These are phyloP conservation scores for Emergomyces orientalis DNA, from an alignment of 2,329 filamentous ascomycete species.

Conservation along the genomic window DNA sequence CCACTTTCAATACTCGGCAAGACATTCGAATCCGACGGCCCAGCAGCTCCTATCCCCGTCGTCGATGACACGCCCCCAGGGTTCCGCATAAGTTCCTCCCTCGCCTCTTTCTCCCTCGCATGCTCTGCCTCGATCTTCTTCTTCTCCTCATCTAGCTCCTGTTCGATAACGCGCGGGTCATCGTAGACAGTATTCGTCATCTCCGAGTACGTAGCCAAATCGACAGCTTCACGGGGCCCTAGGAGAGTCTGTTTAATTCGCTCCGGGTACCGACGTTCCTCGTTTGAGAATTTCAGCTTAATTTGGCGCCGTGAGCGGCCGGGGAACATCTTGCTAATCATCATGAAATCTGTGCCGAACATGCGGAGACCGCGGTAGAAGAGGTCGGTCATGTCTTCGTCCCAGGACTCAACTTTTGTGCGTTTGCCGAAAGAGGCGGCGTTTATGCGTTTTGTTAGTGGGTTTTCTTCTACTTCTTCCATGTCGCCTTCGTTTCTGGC, in stretches of 20 bases:
- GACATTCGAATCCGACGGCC: slow-evolving; percentile 18
- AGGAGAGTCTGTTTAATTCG: slow-evolving; percentile 45
- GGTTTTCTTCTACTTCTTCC: slow-evolving; percentile 39
- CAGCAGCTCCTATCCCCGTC: background rate
- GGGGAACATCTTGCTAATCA: slow-evolving; percentile 55
- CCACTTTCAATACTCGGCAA: slow-evolving; percentile 26
- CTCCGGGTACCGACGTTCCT: slow-evolving; percentile 48
- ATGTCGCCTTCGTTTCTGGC: slow-evolving; percentile 39
- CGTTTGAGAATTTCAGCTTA: slow-evolving; percentile 54
- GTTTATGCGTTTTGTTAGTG: slow-evolving; percentile 40
- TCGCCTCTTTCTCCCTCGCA: slow-evolving; percentile 36
- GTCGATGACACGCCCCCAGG: slow-evolving; percentile 26
- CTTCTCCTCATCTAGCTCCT: slow-evolving; percentile 38
- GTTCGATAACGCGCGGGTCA: slow-evolving; percentile 32
- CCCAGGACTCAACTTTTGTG: slow-evolving; percentile 48
- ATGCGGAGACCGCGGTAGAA: slow-evolving; percentile 55
- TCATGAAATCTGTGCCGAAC: slow-evolving; percentile 57
- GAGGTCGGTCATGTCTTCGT: slow-evolving; percentile 47
- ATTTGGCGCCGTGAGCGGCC: slow-evolving; percentile 51
- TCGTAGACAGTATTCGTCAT: slow-evolving; percentile 39
- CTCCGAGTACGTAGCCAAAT: slow-evolving; percentile 37
- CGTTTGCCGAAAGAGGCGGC: slow-evolving; percentile 40
- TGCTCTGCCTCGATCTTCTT: slow-evolving; percentile 40
- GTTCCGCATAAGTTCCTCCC: slow-evolving; percentile 36
- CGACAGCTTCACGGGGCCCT: slow-evolving; percentile 36